Evolutionary conservation across 2,329 filamentous ascomycete genomes (phyloP).

Genomic region (Fusarium siculi): DNA sequence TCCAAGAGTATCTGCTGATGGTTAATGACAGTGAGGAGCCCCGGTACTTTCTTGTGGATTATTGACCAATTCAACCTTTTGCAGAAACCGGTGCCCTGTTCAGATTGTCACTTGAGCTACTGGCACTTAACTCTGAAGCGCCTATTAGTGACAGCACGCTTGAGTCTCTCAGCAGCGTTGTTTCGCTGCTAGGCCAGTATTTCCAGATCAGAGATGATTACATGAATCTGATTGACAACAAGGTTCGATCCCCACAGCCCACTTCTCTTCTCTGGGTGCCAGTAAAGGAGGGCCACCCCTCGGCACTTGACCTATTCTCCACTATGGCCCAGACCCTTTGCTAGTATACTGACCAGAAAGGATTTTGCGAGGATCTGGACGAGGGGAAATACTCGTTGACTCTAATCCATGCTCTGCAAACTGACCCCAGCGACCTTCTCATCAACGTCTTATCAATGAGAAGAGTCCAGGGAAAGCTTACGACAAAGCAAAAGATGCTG

Average conservation of each 20-base stretch:
- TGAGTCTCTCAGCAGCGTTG: neutral
- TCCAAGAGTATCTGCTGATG: conserved; percentile 1
- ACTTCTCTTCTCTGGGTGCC: rapidly evolving
- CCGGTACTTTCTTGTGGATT: too few species aligned
- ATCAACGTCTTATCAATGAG: neutral
- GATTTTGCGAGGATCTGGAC: conserved; percentile 4
- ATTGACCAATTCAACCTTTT: too few species aligned
- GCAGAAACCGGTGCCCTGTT: conserved; percentile 7
- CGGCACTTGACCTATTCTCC: neutral
- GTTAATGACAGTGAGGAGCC: neutral
- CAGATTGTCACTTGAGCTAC: neutral
- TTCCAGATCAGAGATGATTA: conserved; percentile 15
- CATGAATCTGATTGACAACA: neutral
- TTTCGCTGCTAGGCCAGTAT: neutral
- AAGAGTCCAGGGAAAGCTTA: neutral
- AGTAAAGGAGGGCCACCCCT: too few species aligned
- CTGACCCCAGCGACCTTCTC: neutral
- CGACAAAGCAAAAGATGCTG: neutral
- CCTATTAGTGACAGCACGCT: neutral
- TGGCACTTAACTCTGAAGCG: neutral
- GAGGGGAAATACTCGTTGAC: conserved; percentile 6
- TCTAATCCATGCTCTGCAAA: neutral
- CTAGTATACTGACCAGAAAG: conserved; percentile 6
- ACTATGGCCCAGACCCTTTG: neutral
- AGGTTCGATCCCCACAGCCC: neutral